These are phyloP conservation scores for Scorias spongiosa DNA, from an alignment of 2,329 filamentous ascomycete species.

Conservation along the genomic window DNA sequence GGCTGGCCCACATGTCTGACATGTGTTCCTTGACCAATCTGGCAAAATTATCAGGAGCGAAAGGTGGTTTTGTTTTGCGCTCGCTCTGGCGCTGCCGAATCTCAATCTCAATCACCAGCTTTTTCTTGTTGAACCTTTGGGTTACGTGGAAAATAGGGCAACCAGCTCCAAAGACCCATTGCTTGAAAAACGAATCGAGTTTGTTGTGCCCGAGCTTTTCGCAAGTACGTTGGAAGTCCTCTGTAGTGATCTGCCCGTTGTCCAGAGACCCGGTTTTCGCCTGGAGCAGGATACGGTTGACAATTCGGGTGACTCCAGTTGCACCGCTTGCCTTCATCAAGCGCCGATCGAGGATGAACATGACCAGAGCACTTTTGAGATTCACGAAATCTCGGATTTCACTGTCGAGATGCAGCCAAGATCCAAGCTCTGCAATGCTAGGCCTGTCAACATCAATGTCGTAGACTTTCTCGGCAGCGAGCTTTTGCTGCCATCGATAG, in stretches of 20 bases:
- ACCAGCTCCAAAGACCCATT: conserved; percentile 81
- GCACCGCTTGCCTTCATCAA: conserved; percentile 79
- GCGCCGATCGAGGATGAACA: conserved; percentile 86
- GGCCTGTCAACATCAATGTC: conserved; percentile 70
- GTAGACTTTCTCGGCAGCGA: conserved; percentile 65
- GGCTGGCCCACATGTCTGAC: conserved; percentile 51
- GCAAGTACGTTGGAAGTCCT: conserved; percentile 66
- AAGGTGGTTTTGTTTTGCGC: conserved; percentile 38
- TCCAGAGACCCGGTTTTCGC: conserved; percentile 66
- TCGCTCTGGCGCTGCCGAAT: conserved; percentile 60
- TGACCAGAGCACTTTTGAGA: conserved; percentile 75
- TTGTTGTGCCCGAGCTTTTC: conserved; percentile 80
- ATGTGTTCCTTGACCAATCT: conserved; percentile 72
- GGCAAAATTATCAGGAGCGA: conserved; percentile 65
- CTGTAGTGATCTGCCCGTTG: conserved; percentile 55
- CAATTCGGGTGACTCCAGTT: conserved; percentile 67
- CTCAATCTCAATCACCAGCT: conserved; percentile 81
- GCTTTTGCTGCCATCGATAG: conserved; percentile 79
- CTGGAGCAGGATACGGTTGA: conserved; percentile 72
- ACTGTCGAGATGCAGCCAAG: conserved; percentile 60
- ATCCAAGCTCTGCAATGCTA: conserved; percentile 66
- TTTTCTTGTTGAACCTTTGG: conserved; percentile 94
- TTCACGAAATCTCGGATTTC: conserved; percentile 84
- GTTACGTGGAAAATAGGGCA: conserved; percentile 77
- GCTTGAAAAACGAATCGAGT: conserved; percentile 79